Evolutionary conservation across 192 early-diverging fungal species (phyloP), one percentile per base, ranked within the genome.

Genomic region (Entomortierella lignicola): DNA sequence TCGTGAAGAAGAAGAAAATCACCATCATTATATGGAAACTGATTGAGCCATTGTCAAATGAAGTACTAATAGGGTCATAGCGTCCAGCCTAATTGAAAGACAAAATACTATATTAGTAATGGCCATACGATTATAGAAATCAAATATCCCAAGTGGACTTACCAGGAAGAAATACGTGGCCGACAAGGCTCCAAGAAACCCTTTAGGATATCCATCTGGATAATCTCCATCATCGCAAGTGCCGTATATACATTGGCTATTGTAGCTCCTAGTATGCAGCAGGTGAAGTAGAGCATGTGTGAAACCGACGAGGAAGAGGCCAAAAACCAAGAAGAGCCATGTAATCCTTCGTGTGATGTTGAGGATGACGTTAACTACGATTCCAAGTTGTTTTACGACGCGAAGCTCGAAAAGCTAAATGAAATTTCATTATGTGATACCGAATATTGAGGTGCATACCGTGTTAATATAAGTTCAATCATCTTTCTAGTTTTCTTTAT

Each of bases 21-120:
- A 77, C 55, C 74, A 77, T 77, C 74, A 77, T 77, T 42, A 77
- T 12, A 48, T 77, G 66, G 61, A 77, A 77, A 51, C 66, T 69
- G n/a, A 34, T 32, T 0, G 32, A 29, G 0, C n/a, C 17, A 5
- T 50, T 31, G 0, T 48, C n/a, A 20, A 77, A 54, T 20, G 50
- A 44, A 2, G 18, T 18, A 1, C 29, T 27, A 0, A 77, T 29
- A 8, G 66, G 61, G 39, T 77, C 74, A n/a, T 77, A 77, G 39
- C 66, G 43, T 37, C 74, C 74, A 59, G 74, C 66, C 74, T 77
- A 68, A 27, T 32, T 29, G 55, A 6, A 60, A 53, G n/a, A 13
- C 1, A 61, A 27, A 23, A 17, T 26, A 27, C n/a, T 21, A 51
- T 17, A 23, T 51, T 54, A 27, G 27, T 25, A 13, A 54, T 10